Evolutionary conservation across 495 filamentous ascomycete genomes (phyloP).

Genomic region (Haplographium delicatum): DNA sequence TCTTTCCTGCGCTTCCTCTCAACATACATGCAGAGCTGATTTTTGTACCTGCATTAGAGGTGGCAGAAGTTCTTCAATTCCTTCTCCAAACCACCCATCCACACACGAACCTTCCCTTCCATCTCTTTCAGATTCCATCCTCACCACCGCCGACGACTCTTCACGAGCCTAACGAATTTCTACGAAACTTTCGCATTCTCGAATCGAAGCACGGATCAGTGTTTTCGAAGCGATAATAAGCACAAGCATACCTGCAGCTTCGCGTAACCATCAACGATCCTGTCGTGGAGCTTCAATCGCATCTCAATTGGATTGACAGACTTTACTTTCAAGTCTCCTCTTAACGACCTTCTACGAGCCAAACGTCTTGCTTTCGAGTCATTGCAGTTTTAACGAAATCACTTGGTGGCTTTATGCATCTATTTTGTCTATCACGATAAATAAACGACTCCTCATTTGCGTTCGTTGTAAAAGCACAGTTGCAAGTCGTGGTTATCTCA

Average conservation of each 20-base stretch:
- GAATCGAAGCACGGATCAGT: constrained; percentile 22
- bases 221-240: constrained; percentile 29
- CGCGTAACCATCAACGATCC: constrained; percentile 28
- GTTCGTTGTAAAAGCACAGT: constrained; percentile 21
- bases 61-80: constrained; percentile 29
- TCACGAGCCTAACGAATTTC: constrained; percentile 31
- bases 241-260: constrained; percentile 30
- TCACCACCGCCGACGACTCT: constrained; percentile 22
- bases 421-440: constrained; percentile 22
- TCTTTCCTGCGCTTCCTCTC: constrained; percentile 28
- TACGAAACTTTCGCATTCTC: constrained; percentile 20
- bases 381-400: constrained; percentile 30
- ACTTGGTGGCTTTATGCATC: constrained; percentile 27
- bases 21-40: constrained; percentile 30
- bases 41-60: constrained; percentile 39
- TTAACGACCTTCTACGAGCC: constrained; percentile 57
- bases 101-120: constrained; percentile 10
- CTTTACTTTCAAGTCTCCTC: constrained; percentile 26
- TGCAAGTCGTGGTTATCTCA: constrained; percentile 6
- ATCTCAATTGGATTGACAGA: constrained; percentile 28
- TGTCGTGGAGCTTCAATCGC: constrained; percentile 28
- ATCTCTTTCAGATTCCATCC: constrained; percentile 24
- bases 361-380: constrained; percentile 41
- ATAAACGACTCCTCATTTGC: constrained; percentile 21
- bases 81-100: constrained; percentile 13